Evolutionary conservation across 805 yeast species (phyloP).

Genomic region (Suhomyces prunicola): DNA sequence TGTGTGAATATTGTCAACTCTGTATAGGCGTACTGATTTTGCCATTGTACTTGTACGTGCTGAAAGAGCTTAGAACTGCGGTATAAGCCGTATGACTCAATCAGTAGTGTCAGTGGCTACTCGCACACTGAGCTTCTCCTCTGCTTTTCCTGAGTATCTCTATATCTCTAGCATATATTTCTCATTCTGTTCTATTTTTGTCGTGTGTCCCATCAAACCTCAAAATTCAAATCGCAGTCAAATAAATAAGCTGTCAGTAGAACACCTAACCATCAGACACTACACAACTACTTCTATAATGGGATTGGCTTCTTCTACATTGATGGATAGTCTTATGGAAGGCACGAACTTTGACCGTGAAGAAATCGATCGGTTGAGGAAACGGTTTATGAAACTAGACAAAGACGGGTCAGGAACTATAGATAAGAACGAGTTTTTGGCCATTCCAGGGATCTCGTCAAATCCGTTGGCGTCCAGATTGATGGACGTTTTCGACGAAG

Average conservation of each 20-base stretch:
- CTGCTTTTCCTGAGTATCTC: not conserved
- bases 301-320: constrained; percentile 62
- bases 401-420: constrained; percentile 90
- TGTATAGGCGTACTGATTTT: not conserved
- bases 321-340: constrained; percentile 68
- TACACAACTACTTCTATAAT: constrained; percentile 21
- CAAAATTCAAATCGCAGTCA: not conserved
- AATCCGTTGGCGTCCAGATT: constrained; percentile 89
- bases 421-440: constrained; percentile 83
- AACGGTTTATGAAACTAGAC: constrained; percentile 92
- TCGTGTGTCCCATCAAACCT: not conserved
- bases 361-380: constrained; percentile 86
- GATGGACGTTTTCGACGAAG: constrained; percentile 92
- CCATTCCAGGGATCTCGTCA: constrained; percentile 87
- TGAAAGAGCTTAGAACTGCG: not conserved
- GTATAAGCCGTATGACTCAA: no score
- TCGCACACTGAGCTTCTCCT: not conserved
- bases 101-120: no score
- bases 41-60: not conserved
- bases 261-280: not conserved
- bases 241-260: not conserved
- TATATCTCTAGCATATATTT: not conserved
- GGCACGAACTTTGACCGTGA: constrained; percentile 86
- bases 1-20: no score
- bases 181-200: not conserved